Percentiles rank a stretch among this genome's conserved stretches.
phyloP scores from a whole-genome alignment of 2,329 filamentous ascomycete species.

The Chaetothyriales sp. region DNA sequence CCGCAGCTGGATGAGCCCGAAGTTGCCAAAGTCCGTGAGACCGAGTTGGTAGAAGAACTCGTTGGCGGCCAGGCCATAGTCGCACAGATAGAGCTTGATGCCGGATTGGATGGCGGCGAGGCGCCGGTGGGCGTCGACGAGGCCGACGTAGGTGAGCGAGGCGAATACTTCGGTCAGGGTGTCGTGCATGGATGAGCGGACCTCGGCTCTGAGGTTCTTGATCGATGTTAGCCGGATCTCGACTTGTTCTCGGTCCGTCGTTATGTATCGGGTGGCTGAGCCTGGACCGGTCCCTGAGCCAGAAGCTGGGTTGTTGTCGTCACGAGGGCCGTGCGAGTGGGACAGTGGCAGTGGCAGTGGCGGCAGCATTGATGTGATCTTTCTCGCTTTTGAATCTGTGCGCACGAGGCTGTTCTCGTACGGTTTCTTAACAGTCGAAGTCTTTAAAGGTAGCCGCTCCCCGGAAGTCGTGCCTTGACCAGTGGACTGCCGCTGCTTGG shows the following conservation, averaged over 20 bases:
- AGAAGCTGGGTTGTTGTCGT: conserved; percentile 21
- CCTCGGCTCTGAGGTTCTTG: conserved; percentile 66
- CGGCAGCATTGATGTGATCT: conserved; percentile 94
- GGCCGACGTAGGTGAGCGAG: conserved; percentile 79
- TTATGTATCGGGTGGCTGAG: conserved; percentile 56
- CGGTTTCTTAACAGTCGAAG: conserved; percentile 37
- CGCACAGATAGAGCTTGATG: conserved; percentile 79
- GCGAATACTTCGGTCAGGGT: conserved; percentile 78
- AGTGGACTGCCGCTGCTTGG: conserved; percentile 5
- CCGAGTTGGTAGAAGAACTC: conserved; percentile 96
- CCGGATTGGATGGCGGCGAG: conserved; percentile 88
- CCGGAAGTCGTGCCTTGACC: neutral
- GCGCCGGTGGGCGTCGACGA: conserved; percentile 75
- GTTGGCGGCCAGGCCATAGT: conserved; percentile 74
- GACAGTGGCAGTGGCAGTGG: conserved; percentile 26
- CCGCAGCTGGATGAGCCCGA: conserved; percentile 67
- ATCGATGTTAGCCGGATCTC: conserved; percentile 68
- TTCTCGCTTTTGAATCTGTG: conserved; percentile 75
- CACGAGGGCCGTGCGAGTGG: conserved; percentile 18
- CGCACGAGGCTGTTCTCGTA: conserved; percentile 82
- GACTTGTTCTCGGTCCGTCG: conserved; percentile 53
- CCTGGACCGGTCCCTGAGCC: conserved; percentile 8
- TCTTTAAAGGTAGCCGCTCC: conserved; percentile 23
- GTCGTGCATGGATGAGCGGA: conserved; percentile 70
- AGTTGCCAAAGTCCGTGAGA: conserved; percentile 90